Conservation (phyloP, 2,329 filamentous ascomycete genomes). For the Penicillium sp. region DNA sequence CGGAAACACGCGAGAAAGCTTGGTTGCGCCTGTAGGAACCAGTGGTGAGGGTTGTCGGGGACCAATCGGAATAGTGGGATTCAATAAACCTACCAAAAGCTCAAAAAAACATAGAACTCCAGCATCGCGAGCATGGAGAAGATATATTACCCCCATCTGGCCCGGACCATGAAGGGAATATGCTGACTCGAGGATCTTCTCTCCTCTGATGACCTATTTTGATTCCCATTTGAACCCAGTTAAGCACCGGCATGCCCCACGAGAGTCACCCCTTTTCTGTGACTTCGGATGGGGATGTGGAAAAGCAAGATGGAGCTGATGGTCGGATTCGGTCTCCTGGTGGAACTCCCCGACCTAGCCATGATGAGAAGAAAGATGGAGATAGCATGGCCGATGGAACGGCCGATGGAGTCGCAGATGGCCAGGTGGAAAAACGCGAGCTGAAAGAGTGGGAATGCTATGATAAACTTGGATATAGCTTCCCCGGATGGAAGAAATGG, state of each 20-base stretch:
- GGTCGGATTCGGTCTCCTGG: slow-evolving; percentile 11
- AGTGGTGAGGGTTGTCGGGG: slow-evolving; percentile 3
- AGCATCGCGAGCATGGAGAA: not conserved
- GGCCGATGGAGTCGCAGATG: slow-evolving; percentile 6
- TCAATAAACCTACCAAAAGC: not conserved
- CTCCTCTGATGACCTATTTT: too few species aligned
- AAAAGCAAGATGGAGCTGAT: slow-evolving; percentile 16
- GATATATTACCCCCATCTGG: too few species aligned
- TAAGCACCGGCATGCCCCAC: too few species aligned
- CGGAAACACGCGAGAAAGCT: slow-evolving; percentile 7
- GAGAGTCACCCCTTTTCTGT: slow-evolving; percentile 3
- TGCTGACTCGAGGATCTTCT: too few species aligned
- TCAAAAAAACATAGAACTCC: too few species aligned
- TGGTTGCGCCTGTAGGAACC: slow-evolving; percentile 11
- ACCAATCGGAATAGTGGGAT: slow-evolving; percentile 18
- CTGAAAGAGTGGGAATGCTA: slow-evolving; percentile 55
- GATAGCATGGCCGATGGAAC: slow-evolving; percentile 3
- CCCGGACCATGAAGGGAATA: too few species aligned
- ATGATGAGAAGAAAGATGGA: slow-evolving; percentile 11
- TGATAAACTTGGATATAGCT: slow-evolving; percentile 58
- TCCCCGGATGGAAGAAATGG: slow-evolving; percentile 62
- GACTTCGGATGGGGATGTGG: slow-evolving; percentile 12
- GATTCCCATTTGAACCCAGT: too few species aligned
- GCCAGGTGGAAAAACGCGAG: slow-evolving; percentile 29
- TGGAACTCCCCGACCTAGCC: slow-evolving; percentile 7